Percentiles rank a stretch among this genome's conserved stretches.
Conservation (phyloP, 306 rosid species). For the Nissolia schottii region DNA sequence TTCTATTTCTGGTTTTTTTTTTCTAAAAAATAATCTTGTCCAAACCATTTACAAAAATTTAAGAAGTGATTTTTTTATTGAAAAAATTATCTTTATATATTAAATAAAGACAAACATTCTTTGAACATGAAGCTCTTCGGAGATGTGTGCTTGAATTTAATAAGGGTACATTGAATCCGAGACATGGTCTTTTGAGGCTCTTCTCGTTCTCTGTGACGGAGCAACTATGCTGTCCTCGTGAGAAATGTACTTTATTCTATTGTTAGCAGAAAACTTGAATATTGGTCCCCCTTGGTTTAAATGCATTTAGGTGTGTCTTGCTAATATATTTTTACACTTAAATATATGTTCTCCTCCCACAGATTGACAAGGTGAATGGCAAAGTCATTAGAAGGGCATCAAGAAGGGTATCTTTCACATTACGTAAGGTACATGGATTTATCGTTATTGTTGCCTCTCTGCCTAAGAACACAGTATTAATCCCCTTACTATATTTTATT, state of each 20-base stretch:
- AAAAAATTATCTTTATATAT: too few species aligned
- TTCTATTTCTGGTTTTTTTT: too few species aligned
- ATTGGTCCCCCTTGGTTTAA: neutral
- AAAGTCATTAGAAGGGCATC: constrained; percentile 58
- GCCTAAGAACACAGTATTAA: neutral
- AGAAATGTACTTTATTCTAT: neutral
- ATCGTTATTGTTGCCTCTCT: neutral
- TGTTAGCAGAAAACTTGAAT: neutral
- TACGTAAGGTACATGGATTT: constrained; percentile 62
- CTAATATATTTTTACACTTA: constrained; percentile 2
- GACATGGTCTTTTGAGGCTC: neutral
- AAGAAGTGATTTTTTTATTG: too few species aligned
- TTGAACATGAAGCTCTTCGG: neutral
- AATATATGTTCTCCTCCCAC: constrained; percentile 13
- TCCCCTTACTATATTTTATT: neutral
- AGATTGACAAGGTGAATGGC: constrained; percentile 71
- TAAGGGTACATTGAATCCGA: neutral
- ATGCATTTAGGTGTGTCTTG: constrained; percentile 7
- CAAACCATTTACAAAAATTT: too few species aligned
- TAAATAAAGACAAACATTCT: too few species aligned
- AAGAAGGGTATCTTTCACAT: constrained; percentile 86
- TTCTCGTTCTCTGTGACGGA: neutral
- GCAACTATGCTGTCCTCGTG: neutral
- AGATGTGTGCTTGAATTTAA: neutral
- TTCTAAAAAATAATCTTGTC: too few species aligned